Base-by-base conservation (phyloP, 306 rosid genomes). In the Medicago truncatula region DNA sequence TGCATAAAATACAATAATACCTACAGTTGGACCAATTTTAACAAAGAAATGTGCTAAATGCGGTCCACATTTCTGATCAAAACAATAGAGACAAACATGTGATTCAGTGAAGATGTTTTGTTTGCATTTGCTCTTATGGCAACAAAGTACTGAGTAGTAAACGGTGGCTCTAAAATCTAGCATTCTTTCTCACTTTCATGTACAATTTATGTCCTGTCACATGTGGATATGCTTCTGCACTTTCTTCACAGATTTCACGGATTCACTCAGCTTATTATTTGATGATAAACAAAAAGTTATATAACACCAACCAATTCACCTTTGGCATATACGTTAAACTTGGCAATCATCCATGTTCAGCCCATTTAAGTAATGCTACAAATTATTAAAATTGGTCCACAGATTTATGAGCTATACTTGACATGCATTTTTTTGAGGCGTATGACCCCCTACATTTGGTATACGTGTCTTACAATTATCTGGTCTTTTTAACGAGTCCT, bases 161-260 rank as follows among this genome's bases (percentile, higher is more conserved):
- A 82, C 40, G 65, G 71, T 80, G 87, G 83, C 84, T 76, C 84
- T 76, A 49, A 59, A 59, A 20, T 60, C 21, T 15, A 25, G 74
- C 2, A 58, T 3, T 71, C 5, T 71, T 39, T 36, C 83, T 75
- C 58, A 28, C 79, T 57, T 81, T 85, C 76, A 78, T 70, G 81
- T 74, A 76, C 38, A 34, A 34, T 34, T 28, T 53, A 17, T 57
- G 62, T 14, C 28, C 2, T 53, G 69, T 65, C 80, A 77, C 85
- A 50, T 78, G 78, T 62, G 71, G 10, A 67, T 43, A 50, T 73
- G 16, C n/a, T 56, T 14, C 36, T 50, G 72, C 46, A 71, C 2
- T 57, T 74, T 52, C 40, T 73, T 81, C 83, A 54, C 83, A 54
- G 17, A 59, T 49, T 70, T 85, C 83, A 85, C 84, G 85, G 88